A percentile compares a stretch with the other conserved stretches of the same genome.
These are phyloP conservation scores for Lasiosphaeriaceae sp. DNA, from an alignment of 495 filamentous ascomycete species.

Conservation along the genomic window DNA sequence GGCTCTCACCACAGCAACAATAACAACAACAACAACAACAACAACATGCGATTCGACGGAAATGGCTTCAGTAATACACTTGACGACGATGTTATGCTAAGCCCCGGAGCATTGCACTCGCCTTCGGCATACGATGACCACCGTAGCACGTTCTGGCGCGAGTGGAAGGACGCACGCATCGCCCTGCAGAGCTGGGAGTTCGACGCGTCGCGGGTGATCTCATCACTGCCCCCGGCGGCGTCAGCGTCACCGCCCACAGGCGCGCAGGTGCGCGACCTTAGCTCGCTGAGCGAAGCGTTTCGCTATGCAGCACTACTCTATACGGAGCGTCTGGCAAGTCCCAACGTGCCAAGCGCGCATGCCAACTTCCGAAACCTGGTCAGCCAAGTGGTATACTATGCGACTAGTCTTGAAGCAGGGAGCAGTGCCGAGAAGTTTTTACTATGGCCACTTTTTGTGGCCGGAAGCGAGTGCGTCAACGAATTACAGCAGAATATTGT, in stretches of 20 bases:
- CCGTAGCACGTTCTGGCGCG: constrained; percentile 69
- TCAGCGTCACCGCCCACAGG: constrained; percentile 32
- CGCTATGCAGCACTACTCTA: constrained; percentile 87
- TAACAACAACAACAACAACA: constrained; percentile 24
- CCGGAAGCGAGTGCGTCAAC: constrained; percentile 84
- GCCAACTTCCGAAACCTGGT: constrained; percentile 82
- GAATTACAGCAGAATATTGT: constrained; percentile 75
- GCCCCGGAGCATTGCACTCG: constrained; percentile 23
- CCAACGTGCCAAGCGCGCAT: constrained; percentile 67
- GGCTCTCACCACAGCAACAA: constrained; percentile 15
- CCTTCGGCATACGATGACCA: constrained; percentile 46
- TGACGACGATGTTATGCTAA: constrained; percentile 42
- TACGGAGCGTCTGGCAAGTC: constrained; percentile 81
- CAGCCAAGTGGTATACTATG: constrained; percentile 73
- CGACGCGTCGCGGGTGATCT: constrained; percentile 44
- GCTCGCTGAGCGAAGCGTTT: constrained; percentile 80
- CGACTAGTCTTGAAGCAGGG: constrained; percentile 66
- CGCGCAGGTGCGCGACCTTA: constrained; percentile 46
- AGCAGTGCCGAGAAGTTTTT: constrained; percentile 75
- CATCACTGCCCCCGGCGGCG: constrained; percentile 15
- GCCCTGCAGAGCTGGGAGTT: constrained; percentile 81
- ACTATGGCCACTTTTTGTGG: constrained; percentile 91
- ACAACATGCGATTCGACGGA: constrained; percentile 51
- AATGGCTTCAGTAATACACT: constrained; percentile 55
- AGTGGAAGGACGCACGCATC: constrained; percentile 77